These are phyloP conservation scores for Penicillium thymicola DNA, from an alignment of 2,329 filamentous ascomycete genomes.

Conservation along the genomic window DNA sequence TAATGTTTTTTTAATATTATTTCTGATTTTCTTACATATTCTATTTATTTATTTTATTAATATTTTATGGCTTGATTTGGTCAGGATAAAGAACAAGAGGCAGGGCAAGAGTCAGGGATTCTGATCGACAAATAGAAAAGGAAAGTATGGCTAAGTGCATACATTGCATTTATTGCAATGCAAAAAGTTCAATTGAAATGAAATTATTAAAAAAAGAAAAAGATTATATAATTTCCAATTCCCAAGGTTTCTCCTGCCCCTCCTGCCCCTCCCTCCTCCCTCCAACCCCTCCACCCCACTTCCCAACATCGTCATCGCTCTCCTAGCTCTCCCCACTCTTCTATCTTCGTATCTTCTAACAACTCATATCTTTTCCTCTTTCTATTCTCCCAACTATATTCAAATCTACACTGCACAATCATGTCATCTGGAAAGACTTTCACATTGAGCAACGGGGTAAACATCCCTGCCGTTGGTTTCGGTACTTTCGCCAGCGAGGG, in stretches of 20 bases:
- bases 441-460: conserved; percentile 57
- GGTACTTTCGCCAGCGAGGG: conserved; percentile 68
- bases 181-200: background rate
- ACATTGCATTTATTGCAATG: background rate
- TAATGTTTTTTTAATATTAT: background rate
- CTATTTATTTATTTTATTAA: background rate
- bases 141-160: background rate
- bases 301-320: conserved; percentile 21
- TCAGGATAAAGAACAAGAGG: background rate
- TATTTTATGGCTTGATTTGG: background rate
- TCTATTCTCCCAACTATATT: conserved; percentile 3
- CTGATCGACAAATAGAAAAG: background rate
- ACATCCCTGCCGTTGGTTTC: conserved; percentile 62
- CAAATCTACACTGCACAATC: conserved; percentile 29
- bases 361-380: conserved; percentile 1
- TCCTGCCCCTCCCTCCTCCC: background rate
- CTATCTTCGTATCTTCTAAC: conserved; percentile 4
- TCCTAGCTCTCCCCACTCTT: conserved; percentile 12
- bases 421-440: conserved; percentile 55
- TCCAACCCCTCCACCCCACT: conserved; percentile 10
- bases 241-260: conserved; percentile 1
- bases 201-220: background rate
- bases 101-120: background rate
- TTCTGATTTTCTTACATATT: background rate
- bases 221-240: background rate